Evolutionary conservation across 1,139 yeast species (phyloP).

Genomic region (Diutina ranongensis): DNA sequence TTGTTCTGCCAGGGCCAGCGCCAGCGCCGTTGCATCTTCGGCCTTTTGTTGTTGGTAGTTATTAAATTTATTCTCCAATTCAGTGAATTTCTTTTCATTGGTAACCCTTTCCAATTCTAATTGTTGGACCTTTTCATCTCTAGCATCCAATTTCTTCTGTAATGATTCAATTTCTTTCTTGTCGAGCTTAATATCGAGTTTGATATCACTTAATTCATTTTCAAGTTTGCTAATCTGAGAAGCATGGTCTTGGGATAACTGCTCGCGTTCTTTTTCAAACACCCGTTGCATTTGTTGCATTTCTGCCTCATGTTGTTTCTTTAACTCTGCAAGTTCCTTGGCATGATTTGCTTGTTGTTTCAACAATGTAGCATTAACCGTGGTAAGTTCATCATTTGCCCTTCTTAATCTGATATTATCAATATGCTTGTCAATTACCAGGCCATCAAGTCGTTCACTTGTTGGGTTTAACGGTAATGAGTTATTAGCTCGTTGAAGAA

Average conservation of each 20-base stretch:
- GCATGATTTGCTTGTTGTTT: constrained; percentile 5
- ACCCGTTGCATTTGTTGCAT: not conserved
- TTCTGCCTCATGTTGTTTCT: not conserved
- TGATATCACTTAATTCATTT: not conserved
- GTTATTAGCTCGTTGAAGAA: not conserved
- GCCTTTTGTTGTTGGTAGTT: not conserved
- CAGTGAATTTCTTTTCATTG: not conserved
- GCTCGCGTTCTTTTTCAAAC: not conserved
- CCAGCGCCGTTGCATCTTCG: not conserved
- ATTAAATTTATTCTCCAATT: not conserved
- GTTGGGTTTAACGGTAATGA: not conserved
- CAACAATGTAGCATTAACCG: not conserved
- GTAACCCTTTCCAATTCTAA: not conserved
- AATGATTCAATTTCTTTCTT: not conserved
- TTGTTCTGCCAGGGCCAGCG: constrained; percentile 10
- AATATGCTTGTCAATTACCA: constrained; percentile 28
- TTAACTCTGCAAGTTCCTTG: not conserved
- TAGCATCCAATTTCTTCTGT: not conserved
- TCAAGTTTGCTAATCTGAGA: not conserved
- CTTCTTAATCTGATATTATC: constrained; percentile 29
- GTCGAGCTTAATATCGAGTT: not conserved
- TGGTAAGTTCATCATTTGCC: constrained; percentile 16
- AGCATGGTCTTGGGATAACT: not conserved
- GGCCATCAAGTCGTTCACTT: not conserved
- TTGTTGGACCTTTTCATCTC: not conserved